Evolutionary conservation across 2,329 filamentous ascomycete genomes (phyloP).

Genomic region (Calonectria crousiana): DNA sequence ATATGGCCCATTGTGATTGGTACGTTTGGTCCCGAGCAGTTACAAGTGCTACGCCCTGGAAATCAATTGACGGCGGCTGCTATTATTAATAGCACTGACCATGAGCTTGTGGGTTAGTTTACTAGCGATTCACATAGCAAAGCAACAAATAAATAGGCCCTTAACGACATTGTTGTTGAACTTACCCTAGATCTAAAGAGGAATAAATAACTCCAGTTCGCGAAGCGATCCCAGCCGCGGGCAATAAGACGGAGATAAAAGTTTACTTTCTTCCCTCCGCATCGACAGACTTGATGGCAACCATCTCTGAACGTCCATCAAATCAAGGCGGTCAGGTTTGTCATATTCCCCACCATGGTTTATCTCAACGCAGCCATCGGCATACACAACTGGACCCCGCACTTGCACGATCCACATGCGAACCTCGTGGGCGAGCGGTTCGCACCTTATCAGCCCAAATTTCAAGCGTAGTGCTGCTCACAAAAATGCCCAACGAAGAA

Average conservation of each 20-base stretch:
- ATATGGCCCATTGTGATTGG: neutral
- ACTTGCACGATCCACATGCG: neutral
- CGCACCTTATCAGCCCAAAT: neutral
- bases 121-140: neutral
- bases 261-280: neutral
- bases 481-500: neutral
- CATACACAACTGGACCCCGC: neutral
- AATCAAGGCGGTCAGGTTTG: neutral
- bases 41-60: neutral
- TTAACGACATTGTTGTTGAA: neutral
- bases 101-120: neutral
- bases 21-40: neutral
- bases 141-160: neutral
- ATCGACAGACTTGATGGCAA: neutral
- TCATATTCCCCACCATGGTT: neutral
- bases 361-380: neutral
- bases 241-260: conserved; percentile 1
- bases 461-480: neutral
- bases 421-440: neutral
- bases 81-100: neutral
- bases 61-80: neutral
- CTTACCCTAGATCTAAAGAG: neutral
- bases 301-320: neutral
- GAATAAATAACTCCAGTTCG: neutral
- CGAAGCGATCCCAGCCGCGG: neutral